Base-by-base conservation (phyloP, 768 basidiomycete genomes). In the Suillus discolor region DNA sequence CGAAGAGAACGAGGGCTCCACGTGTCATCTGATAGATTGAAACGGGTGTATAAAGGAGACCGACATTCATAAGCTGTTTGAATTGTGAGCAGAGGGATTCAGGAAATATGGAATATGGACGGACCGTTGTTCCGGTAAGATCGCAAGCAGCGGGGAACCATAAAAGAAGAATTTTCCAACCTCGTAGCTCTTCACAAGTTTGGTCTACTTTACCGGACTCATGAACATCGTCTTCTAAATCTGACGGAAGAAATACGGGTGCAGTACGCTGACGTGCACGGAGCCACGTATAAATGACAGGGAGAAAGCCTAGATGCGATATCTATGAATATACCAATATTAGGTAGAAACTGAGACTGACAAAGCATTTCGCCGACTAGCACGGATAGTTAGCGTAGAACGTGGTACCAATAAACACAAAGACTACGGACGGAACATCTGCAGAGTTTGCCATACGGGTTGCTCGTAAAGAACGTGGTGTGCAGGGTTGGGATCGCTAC, bases 1-100 rank as follows among this genome's bases (percentile, higher is more conserved):
- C 97, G 78, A 96, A 99, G 62, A 97, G 85, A 57, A 97, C 94
- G 65, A 97, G 88, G 51, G 94, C 91, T 61, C 96, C 96, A 65
- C 92, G 89, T 67, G 90, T 94, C 96, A 97, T 97, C 78, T 97
- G 97, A 82, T 94, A 99, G 71, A 98, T 94, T 51, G 93, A 96
- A 63, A 99, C 97, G 36, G 97, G 97, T 1, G 96, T 96, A 77
- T 96, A 94, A 44, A 99, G 85, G 57, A 99, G 85, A 63, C 97
- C 97, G 69, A 97, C 83, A 74, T 97, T 97, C 97, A 99, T 98
- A 69, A 97, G 80, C 80, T 83, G 74, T 70, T 68, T 31, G 5
- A 62, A 57, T 59, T 39, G 67, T 62, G 62, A 70, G 16, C 16
- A 41, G 31, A 38, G 36, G 9, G 36, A 31, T 31, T 31, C 31